Evolutionary conservation across 257 asterid genomes (phyloP).

Genomic region (Thymus quinquecostatus): DNA sequence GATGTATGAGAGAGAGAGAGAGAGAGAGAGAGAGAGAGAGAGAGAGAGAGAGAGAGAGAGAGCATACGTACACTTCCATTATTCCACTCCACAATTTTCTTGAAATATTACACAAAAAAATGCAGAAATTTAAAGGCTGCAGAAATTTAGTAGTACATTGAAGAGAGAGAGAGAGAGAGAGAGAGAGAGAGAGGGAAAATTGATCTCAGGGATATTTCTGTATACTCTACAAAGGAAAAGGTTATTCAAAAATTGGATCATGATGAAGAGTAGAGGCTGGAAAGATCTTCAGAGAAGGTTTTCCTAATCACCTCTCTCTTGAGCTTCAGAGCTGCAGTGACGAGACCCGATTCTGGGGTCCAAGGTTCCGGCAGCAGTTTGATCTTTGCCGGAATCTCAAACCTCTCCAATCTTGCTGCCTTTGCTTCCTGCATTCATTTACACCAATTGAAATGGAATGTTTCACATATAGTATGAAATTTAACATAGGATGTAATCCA

Average conservation of each 20-base stretch:
- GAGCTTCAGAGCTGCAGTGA: constrained; percentile 89
- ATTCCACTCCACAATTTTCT: not conserved
- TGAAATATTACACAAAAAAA: not conserved
- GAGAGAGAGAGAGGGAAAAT: not conserved
- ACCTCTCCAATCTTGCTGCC: constrained; percentile 78
- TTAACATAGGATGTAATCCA: not conserved
- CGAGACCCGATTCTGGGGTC: constrained; percentile 96
- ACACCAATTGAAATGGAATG: not conserved
- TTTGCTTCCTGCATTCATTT: constrained; percentile 63
- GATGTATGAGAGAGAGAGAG: too few relatives aligned
- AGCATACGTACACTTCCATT: too few relatives aligned
- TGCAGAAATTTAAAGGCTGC: not conserved
- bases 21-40: too few relatives aligned
- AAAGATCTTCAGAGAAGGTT: constrained; percentile 70
- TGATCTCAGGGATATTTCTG: constrained; percentile 21
- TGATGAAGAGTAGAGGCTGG: constrained; percentile 61
- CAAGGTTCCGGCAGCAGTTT: constrained; percentile 79
- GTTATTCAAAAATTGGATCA: constrained; percentile 30
- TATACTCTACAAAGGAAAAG: constrained; percentile 33
- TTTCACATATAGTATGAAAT: not conserved
- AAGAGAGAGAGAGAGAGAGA: not conserved
- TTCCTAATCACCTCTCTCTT: constrained; percentile 84
- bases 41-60: too few relatives aligned
- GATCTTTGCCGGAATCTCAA: constrained; percentile 82
- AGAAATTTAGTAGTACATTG: not conserved